These are phyloP conservation scores for Avena insularis DNA, from an alignment of 176 grass and related monocot genomes.

Conservation along the genomic window DNA sequence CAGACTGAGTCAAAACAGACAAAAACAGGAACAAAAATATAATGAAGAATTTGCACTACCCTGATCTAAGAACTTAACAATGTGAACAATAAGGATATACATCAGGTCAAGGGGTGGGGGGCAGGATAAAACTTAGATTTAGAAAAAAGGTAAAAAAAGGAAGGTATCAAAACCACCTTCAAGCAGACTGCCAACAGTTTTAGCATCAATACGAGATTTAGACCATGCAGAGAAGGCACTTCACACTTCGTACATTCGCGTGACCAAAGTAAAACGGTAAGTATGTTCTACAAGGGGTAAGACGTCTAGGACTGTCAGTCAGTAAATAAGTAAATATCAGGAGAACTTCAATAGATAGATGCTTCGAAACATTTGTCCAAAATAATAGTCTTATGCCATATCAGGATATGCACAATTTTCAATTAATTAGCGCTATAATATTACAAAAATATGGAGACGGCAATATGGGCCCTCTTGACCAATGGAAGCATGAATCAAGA, in stretches of 20 bases:
- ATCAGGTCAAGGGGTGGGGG: background rate
- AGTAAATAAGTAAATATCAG: background rate
- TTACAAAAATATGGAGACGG: constrained; percentile 4
- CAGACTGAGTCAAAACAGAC: background rate
- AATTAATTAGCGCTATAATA: background rate
- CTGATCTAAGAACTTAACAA: background rate
- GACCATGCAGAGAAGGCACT: background rate
- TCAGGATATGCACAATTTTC: background rate
- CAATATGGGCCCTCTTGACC: background rate
- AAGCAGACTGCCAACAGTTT: background rate
- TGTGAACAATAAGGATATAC: background rate
- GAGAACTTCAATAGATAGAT: background rate
- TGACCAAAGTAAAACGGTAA: background rate
- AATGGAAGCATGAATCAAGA: constrained; percentile 29
- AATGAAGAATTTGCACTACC: background rate
- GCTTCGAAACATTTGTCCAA: background rate
- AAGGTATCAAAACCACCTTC: constrained; percentile 11
- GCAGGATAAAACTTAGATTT: background rate
- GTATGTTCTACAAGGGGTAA: background rate
- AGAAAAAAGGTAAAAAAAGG: background rate
- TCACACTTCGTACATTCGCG: background rate
- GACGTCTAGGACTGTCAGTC: background rate
- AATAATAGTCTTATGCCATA: background rate
- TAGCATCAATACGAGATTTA: constrained; percentile 3
- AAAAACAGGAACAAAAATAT: background rate